Base-by-base conservation (phyloP, 2,329 filamentous ascomycete genomes). In the Aspergillus proliferans region DNA sequence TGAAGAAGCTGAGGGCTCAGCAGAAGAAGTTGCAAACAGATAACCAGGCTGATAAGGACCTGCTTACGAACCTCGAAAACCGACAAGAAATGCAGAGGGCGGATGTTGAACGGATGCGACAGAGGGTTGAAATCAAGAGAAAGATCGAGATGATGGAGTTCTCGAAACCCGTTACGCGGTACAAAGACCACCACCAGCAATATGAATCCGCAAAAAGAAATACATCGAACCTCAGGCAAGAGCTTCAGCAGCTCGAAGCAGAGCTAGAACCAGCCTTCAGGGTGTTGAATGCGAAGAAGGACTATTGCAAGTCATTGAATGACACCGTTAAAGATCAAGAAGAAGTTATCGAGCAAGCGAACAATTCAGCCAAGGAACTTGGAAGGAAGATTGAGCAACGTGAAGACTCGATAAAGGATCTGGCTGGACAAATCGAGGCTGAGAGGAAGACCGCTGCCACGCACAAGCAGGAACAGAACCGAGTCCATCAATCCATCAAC, bases 101-200 rank as follows among this genome's bases (percentile, higher is more conserved):
- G 8, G 91, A 96, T 60, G 90, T 97, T 21, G 85, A 94, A 58
- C 84, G 88, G 54, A 79, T 93, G 61, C 81, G 82, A 44, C 86
- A 97, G 65, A 82, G 90, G 49, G 81, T 85, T 48, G 77, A 81
- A 46, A 81, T 90, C 45, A 75, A 85, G 59, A 72, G 80, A 46
- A 81, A 79, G 49, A 76, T 92, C 4, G 72, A 79, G 22, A 75
- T 85, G 43, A 75, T 95, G 42, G 76, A 86, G 54, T 79, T 79
- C 33, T 79, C 82, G 22, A 79, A 84, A 36, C 82, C 86, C 0
- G 73, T 90, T 34, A 78, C 86, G 18, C 74, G 80, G 52, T 92
- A 88, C 61, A 75, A 74, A 28, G 73, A 80, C 26, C 74, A 81
- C 1, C 77, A 79, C 42, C 56, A 64, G 1, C 70, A 71, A 5